Evolutionary conservation across 345 rosid species (phyloP).

Genomic region (Bretschneidera sinensis): DNA sequence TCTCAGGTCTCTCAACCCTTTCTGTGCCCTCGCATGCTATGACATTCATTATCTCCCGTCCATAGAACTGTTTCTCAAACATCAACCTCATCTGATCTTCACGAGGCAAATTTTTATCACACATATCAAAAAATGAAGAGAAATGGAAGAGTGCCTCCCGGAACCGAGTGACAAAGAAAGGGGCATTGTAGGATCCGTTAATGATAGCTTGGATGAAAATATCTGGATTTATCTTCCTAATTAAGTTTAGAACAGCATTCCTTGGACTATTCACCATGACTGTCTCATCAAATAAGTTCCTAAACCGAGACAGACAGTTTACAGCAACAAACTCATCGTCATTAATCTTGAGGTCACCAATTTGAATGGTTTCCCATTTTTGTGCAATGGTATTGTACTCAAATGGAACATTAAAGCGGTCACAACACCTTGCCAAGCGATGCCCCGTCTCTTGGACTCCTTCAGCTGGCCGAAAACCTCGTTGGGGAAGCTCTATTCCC

Average conservation of each 20-base stretch:
- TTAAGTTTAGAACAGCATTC: slow-evolving; percentile 48
- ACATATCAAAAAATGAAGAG: slow-evolving; percentile 62
- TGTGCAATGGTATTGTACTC: slow-evolving; percentile 68
- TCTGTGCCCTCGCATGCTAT: slow-evolving; percentile 76
- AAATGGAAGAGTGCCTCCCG: slow-evolving; percentile 74
- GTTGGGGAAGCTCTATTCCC: slow-evolving; percentile 75
- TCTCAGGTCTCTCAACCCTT: slow-evolving; percentile 83
- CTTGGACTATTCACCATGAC: slow-evolving; percentile 51
- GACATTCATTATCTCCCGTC: slow-evolving; percentile 54
- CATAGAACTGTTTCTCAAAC: slow-evolving; percentile 59
- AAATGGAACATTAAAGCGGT: slow-evolving; percentile 58
- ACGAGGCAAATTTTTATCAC: slow-evolving; percentile 37
- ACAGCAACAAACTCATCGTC: slow-evolving; percentile 53
- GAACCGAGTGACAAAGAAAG: slow-evolving; percentile 73
- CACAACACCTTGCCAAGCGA: slow-evolving; percentile 64
- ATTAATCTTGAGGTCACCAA: slow-evolving; percentile 51
- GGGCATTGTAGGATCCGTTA: slow-evolving; percentile 63
- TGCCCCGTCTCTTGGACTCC: slow-evolving; percentile 63
- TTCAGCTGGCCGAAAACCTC: slow-evolving; percentile 75
- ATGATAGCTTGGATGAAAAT: slow-evolving; percentile 36
- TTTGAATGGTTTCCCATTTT: slow-evolving; percentile 66
- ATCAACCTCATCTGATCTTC: slow-evolving; percentile 51
- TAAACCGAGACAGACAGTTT: slow-evolving; percentile 52
- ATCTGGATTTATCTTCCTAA: slow-evolving; percentile 53
- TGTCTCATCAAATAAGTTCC: slow-evolving; percentile 68